A percentile compares a stretch with the other conserved stretches of the same genome.
Conservation (phyloP, 495 filamentous ascomycete species). For the Melanomma pulvis-pyrius region DNA sequence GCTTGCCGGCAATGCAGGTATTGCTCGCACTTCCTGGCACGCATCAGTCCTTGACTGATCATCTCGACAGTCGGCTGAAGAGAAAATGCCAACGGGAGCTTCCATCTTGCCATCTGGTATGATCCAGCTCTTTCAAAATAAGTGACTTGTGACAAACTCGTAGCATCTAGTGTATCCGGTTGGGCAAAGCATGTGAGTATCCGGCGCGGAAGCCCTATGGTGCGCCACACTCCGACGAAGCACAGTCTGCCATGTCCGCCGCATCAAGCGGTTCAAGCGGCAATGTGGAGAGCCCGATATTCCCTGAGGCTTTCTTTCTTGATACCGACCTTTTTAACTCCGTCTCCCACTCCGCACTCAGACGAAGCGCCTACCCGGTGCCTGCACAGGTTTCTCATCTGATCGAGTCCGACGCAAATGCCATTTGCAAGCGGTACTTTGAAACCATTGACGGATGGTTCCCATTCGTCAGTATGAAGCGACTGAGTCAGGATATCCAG, state of each 20-base stretch:
- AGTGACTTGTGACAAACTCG: neutral
- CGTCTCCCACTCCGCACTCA: neutral
- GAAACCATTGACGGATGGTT: neutral
- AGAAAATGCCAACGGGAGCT: neutral
- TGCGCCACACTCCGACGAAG: neutral
- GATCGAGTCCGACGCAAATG: neutral
- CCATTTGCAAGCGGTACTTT: neutral
- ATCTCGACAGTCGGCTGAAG: neutral
- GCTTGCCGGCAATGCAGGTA: constrained; percentile 4
- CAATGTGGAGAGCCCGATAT: neutral
- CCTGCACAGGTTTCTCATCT: neutral
- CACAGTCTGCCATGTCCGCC: neutral
- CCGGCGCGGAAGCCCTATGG: constrained; percentile 1
- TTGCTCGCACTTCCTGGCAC: neutral
- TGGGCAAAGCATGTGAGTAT: neutral
- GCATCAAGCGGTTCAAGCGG: neutral
- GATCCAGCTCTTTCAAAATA: neutral
- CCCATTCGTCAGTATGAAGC: neutral
- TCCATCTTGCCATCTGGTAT: neutral
- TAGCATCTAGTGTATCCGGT: neutral
- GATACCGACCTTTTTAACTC: neutral
- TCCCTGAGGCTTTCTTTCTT: neutral
- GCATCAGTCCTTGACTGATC: neutral
- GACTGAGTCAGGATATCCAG: neutral
- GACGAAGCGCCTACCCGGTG: neutral